Conservation (phyloP, 306 rosid species). For the Vigna trinervia region DNA sequence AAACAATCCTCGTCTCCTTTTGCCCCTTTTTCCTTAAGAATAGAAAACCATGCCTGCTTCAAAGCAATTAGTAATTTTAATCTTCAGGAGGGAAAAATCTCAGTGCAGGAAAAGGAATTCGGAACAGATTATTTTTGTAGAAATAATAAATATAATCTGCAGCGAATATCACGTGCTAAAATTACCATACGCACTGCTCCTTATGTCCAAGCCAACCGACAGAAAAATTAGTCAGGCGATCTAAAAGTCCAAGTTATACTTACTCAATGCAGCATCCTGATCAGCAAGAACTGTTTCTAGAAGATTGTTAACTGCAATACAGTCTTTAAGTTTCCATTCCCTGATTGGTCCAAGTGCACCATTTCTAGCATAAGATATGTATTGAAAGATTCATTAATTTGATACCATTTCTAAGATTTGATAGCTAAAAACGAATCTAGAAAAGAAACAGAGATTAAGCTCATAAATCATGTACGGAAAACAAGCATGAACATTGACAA, state of each 20-base stretch:
- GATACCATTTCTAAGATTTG: background rate
- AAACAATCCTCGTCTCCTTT: slow-evolving; percentile 16
- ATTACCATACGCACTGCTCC: slow-evolving; percentile 4
- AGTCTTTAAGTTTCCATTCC: slow-evolving; percentile 86
- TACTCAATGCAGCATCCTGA: slow-evolving; percentile 72
- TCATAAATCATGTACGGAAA: slow-evolving; percentile 5
- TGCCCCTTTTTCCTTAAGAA: background rate
- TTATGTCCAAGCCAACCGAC: slow-evolving; percentile 10
- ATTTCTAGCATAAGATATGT: slow-evolving; percentile 52
- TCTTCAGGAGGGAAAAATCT: background rate
- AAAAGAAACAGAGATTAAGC: background rate
- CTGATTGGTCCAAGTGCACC: slow-evolving; percentile 74
- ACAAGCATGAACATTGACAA: slow-evolving; percentile 12
- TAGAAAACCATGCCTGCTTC: background rate
- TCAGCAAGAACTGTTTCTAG: slow-evolving; percentile 70
- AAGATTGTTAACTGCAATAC: slow-evolving; percentile 77
- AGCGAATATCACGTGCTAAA: slow-evolving; percentile 4
- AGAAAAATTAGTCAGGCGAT: slow-evolving; percentile 10
- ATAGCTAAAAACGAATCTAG: slow-evolving; percentile 27
- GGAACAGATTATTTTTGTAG: background rate
- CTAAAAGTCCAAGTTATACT: slow-evolving; percentile 41
- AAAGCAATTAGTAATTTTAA: slow-evolving; percentile 12
- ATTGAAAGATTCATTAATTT: slow-evolving; percentile 21
- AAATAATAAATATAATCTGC: background rate
- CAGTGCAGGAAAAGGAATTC: background rate